A percentile compares a stretch with the other conserved stretches of the same genome.
Evolutionary conservation across 2,329 filamentous ascomycete species (phyloP).

Genomic region (Fusarium sororula): DNA sequence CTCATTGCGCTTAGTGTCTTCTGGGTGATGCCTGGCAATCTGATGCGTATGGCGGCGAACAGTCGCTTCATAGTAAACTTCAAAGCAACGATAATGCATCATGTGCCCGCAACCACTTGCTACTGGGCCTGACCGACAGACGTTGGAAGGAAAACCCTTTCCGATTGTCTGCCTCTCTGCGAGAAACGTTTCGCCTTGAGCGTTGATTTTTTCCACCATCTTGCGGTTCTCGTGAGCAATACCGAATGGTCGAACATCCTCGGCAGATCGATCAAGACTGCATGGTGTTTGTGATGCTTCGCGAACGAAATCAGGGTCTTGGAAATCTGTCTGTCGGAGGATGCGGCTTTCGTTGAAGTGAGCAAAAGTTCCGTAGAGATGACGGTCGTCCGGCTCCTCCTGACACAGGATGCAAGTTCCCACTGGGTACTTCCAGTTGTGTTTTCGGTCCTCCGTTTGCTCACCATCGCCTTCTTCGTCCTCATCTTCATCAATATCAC

Average conservation of each 20-base stretch:
- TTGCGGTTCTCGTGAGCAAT: slow-evolving; percentile 87
- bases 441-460: slow-evolving; percentile 70
- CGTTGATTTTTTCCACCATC: slow-evolving; percentile 78
- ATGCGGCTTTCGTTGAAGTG: slow-evolving; percentile 88
- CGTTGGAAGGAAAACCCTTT: slow-evolving; percentile 81
- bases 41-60: slow-evolving; percentile 86
- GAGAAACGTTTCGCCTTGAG: slow-evolving; percentile 74
- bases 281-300: slow-evolving; percentile 82
- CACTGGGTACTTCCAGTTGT: slow-evolving; percentile 84
- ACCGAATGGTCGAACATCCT: slow-evolving; percentile 86
- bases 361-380: slow-evolving; percentile 92
- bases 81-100: slow-evolving; percentile 98
- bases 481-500: slow-evolving; percentile 78
- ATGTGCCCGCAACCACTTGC: slow-evolving; percentile 95
- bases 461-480: slow-evolving; percentile 73
- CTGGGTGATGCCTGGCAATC: slow-evolving; percentile 93
- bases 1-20: slow-evolving; percentile 80
- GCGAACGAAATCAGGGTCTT: slow-evolving; percentile 83
- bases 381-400: slow-evolving; percentile 90
- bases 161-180: slow-evolving; percentile 85
- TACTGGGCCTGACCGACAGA: slow-evolving; percentile 77
- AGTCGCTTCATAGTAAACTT: slow-evolving; percentile 87
- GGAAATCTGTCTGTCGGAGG: slow-evolving; percentile 83
- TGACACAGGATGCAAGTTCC: slow-evolving; percentile 97
- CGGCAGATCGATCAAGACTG: slow-evolving; percentile 86